A percentile compares a stretch with the other conserved stretches of the same genome.
Evolutionary conservation across 805 yeast genomes (phyloP).

Genomic region (Pichia occidentalis): DNA sequence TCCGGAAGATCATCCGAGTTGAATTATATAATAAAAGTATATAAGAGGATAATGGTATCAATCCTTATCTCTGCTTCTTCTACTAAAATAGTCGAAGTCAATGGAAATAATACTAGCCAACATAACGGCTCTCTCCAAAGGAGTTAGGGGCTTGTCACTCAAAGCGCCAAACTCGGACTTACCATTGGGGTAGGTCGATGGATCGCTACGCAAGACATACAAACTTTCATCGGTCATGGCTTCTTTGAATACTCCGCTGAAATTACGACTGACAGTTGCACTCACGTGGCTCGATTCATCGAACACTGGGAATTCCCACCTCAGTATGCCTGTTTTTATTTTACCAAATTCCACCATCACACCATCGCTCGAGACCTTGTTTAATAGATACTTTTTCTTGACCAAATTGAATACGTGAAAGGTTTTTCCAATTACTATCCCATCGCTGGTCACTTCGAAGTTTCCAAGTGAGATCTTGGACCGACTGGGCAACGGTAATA

Average conservation of each 20-base stretch:
- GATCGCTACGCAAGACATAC: constrained; percentile 77
- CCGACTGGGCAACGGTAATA: background rate
- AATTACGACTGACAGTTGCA: constrained; percentile 79
- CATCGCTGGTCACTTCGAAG: constrained; percentile 33
- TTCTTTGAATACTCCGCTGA: constrained; percentile 92
- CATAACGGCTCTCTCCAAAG: constrained; percentile 79
- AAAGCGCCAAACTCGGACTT: constrained; percentile 44
- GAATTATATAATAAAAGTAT: too few relatives aligned
- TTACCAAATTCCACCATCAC: constrained; percentile 68
- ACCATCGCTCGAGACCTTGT: constrained; percentile 36
- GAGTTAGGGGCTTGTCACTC: constrained; percentile 39
- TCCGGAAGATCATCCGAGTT: too few relatives aligned
- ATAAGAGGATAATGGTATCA: too few relatives aligned
- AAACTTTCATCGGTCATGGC: constrained; percentile 90
- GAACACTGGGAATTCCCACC: constrained; percentile 74
- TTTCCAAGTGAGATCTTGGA: background rate
- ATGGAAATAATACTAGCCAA: constrained; percentile 82
- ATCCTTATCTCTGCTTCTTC: constrained; percentile 50
- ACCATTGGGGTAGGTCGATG: constrained; percentile 53
- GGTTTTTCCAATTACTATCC: constrained; percentile 64
- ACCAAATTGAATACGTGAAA: constrained; percentile 90
- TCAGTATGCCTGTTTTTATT: constrained; percentile 76
- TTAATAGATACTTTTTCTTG: constrained; percentile 81
- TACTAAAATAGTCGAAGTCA: constrained; percentile 89
- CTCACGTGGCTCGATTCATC: constrained; percentile 53